phyloP scores from a whole-genome alignment of 169 alveolate genomes.

The Besnoitia besnoiti region DNA sequence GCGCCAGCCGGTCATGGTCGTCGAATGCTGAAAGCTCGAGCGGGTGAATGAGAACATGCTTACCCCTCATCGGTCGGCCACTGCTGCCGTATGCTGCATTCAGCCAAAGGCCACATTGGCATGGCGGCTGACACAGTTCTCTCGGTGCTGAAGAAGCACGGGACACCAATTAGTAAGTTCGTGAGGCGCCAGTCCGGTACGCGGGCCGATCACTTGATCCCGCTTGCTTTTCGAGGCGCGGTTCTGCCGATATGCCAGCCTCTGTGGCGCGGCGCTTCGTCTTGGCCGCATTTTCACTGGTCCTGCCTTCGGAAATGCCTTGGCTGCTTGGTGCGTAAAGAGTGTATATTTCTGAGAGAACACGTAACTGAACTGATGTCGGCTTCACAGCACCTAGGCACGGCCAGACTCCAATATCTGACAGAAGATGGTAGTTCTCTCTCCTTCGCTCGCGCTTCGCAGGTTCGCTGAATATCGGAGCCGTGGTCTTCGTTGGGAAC shows the following conservation, averaged over 20 bases:
- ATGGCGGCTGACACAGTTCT: slow-evolving; percentile 22
- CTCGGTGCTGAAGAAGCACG: background rate
- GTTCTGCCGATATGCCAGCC: too few species aligned
- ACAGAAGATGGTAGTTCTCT: background rate
- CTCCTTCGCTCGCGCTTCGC: background rate
- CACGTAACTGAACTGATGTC: too few species aligned
- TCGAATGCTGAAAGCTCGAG: too few species aligned
- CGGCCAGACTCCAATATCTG: background rate
- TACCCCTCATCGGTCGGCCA: too few species aligned
- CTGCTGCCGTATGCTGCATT: background rate
- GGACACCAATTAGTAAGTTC: background rate
- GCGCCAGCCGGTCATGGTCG: too few species aligned
- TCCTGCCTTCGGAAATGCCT: too few species aligned
- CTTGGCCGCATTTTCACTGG: too few species aligned
- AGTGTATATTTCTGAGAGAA: too few species aligned
- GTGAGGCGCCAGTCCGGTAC: background rate
- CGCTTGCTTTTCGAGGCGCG: too few species aligned
- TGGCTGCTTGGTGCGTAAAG: too few species aligned
- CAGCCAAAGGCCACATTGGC: slow-evolving; percentile 22
- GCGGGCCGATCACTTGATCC: background rate
- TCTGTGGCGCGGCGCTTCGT: too few species aligned
- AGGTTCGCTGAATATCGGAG: slow-evolving; percentile 8
- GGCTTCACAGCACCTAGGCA: background rate
- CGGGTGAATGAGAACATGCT: too few species aligned
- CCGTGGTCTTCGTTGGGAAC: background rate